phyloP scores from a whole-genome alignment of 1,284 basidiomycete species.

The Veloporphyrellus conicus region DNA sequence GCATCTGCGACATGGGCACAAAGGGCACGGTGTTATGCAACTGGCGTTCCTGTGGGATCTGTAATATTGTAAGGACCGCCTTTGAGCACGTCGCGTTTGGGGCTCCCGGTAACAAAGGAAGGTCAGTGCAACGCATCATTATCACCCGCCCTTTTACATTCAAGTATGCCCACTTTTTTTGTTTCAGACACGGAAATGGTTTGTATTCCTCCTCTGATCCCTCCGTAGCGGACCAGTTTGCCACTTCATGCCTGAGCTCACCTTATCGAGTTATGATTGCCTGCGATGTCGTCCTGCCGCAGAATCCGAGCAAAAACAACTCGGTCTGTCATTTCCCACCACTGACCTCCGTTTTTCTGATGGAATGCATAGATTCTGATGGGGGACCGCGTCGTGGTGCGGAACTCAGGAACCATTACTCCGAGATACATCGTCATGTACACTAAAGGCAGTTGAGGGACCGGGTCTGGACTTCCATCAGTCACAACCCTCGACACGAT shows the following conservation, averaged over 20 bases:
- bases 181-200: conserved; percentile 48
- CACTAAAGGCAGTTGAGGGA: conserved; percentile 28
- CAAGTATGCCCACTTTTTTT: background rate
- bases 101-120: conserved; percentile 44
- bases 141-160: conserved; percentile 1
- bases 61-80: conserved; percentile 50
- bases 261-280: conserved; percentile 61
- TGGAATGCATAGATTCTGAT: conserved; percentile 30
- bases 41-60: conserved; percentile 60
- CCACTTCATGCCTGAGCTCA: conserved; percentile 58
- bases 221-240: conserved; percentile 48
- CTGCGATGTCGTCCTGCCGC: conserved; percentile 49
- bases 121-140: conserved; percentile 35
- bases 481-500: conserved; percentile 16
- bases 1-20: conserved; percentile 60
- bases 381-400: conserved; percentile 31
- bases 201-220: conserved; percentile 59
- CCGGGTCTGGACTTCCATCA: conserved; percentile 17
- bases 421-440: conserved; percentile 37
- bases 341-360: conserved; percentile 28
- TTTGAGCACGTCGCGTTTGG: conserved; percentile 57
- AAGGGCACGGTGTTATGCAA: conserved; percentile 47
- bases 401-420: conserved; percentile 31
- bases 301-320: conserved; percentile 22
- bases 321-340: conserved; percentile 29